Evolutionary conservation across 148 eudicot genomes (phyloP).

Genomic region (Fagopyrum tataricum): DNA sequence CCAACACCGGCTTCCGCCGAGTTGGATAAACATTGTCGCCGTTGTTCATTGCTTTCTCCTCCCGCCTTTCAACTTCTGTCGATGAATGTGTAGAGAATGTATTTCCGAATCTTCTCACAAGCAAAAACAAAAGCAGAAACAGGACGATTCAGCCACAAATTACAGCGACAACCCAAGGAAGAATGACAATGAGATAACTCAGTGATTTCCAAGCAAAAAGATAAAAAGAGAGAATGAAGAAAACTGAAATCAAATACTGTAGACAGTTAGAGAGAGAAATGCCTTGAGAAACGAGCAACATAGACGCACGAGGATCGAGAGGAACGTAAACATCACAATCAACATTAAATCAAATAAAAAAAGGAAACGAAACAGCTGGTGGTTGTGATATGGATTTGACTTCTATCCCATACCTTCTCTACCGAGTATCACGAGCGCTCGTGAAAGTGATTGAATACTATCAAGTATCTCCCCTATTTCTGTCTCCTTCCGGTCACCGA

Average conservation of each 20-base stretch:
- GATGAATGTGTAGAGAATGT: neutral
- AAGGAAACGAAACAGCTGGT: conserved; percentile 7
- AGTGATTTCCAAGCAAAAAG: neutral
- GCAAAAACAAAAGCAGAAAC: neutral
- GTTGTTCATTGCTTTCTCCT: conserved; percentile 3
- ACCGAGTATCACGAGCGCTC: conserved; percentile 4
- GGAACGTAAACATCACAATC: conserved; percentile 7
- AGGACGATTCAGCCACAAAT: conserved; percentile 4
- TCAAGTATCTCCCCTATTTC: neutral
- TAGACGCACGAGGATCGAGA: conserved; percentile 7
- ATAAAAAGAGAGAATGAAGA: neutral
- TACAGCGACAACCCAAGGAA: neutral
- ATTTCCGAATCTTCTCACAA: neutral
- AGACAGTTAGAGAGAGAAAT: neutral
- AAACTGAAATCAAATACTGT: neutral
- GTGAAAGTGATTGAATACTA: conserved; percentile 4
- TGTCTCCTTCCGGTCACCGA: conserved; percentile 3
- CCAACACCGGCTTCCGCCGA: conserved; percentile 8
- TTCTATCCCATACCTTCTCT: neutral
- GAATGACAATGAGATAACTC: neutral
- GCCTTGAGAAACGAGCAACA: conserved; percentile 8
- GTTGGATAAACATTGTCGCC: neutral
- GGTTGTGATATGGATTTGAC: conserved; percentile 9
- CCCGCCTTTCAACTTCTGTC: neutral
- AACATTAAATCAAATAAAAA: conserved; percentile 6